Evolutionary conservation across 148 eudicot genomes (phyloP).

Genomic region (Euryodendron excelsum): DNA sequence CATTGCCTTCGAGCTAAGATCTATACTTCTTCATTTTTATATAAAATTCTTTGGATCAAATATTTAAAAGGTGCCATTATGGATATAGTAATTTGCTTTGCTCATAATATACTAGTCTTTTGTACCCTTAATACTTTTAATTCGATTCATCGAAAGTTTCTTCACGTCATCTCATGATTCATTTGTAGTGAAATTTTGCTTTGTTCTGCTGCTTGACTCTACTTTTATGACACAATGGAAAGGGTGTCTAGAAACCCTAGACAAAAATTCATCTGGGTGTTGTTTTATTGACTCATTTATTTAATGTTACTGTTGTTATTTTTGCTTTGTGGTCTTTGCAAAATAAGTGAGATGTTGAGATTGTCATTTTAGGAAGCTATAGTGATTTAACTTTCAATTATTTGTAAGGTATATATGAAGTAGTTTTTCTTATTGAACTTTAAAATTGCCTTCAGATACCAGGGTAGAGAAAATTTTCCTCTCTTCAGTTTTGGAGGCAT

Average conservation of each 20-base stretch:
- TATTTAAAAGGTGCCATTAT: background rate
- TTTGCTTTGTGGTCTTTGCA: background rate
- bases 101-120: background rate
- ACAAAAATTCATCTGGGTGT: background rate
- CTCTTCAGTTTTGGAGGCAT: background rate
- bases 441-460: background rate
- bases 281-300: background rate
- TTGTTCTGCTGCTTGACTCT: background rate
- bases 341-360: background rate
- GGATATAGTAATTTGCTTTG: slow-evolving; percentile 3
- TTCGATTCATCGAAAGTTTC: background rate
- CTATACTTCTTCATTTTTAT: background rate
- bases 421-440: background rate
- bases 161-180: background rate
- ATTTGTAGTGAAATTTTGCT: background rate
- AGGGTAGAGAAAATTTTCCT: background rate
- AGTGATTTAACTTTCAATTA: background rate
- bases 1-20: slow-evolving; percentile 15
- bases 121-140: background rate
- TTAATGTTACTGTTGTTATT: background rate
- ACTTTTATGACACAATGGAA: background rate
- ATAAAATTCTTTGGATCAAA: background rate
- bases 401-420: background rate
- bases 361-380: background rate
- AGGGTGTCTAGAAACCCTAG: too few species aligned